Conservation (phyloP, 257 asterid genomes). For the Solanum rostratum region DNA sequence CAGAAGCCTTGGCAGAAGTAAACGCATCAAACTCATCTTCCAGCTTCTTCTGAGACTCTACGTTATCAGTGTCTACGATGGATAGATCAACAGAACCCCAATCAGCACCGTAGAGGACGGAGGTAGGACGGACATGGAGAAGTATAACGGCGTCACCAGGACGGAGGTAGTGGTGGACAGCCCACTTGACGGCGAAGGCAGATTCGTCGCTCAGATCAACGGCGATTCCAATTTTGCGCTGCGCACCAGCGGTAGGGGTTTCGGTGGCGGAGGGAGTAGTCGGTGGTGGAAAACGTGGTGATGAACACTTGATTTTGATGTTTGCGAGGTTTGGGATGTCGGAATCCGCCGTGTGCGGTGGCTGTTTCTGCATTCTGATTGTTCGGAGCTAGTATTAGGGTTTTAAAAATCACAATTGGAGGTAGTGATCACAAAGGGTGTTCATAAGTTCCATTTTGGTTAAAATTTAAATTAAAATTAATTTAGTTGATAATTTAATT, state of each 20-base stretch:
- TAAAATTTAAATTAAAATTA: not conserved
- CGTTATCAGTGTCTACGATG: slow-evolving; percentile 3
- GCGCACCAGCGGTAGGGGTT: slow-evolving; percentile 77
- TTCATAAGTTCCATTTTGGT: not conserved
- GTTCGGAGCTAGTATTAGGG: not conserved
- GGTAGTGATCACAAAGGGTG: not conserved
- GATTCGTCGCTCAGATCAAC: slow-evolving; percentile 22
- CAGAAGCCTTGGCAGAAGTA: slow-evolving; percentile 19
- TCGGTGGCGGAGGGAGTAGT: slow-evolving; percentile 52
- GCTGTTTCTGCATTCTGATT: slow-evolving; percentile 34
- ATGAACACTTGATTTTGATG: slow-evolving; percentile 78
- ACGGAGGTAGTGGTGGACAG: slow-evolving; percentile 18
- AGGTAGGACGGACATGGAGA: slow-evolving; percentile 15
- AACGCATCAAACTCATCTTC: slow-evolving; percentile 27
- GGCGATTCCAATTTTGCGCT: slow-evolving; percentile 58
- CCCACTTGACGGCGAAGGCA: slow-evolving; percentile 19
- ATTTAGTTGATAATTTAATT: too few species aligned
- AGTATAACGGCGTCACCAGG: slow-evolving; percentile 13
- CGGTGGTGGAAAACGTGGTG: slow-evolving; percentile 78
- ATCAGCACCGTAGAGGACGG: slow-evolving; percentile 20
- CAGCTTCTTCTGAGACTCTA: slow-evolving; percentile 18
- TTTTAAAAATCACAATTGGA: not conserved
- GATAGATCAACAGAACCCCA: slow-evolving; percentile 20
- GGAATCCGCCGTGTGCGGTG: slow-evolving; percentile 33
- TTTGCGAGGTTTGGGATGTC: slow-evolving; percentile 73